Evolutionary conservation across 768 basidiomycete species (phyloP).

Genomic region (Fomitopsis pulvina): DNA sequence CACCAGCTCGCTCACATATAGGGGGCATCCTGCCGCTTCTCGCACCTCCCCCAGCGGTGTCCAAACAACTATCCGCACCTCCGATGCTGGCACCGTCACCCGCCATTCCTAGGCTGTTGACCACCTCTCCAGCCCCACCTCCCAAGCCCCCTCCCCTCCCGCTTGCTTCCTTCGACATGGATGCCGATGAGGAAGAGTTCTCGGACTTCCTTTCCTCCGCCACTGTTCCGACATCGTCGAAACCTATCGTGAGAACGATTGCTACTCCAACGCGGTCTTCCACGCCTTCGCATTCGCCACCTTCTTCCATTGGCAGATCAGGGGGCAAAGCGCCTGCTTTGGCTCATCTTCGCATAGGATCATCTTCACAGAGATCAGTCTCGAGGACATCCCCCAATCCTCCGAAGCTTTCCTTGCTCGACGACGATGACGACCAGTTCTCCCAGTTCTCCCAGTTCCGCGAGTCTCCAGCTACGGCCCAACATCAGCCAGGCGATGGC

Average conservation of each 20-base stretch:
- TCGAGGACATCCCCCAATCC: not conserved
- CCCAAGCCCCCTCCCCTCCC: slow-evolving; percentile 1
- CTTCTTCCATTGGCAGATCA: not conserved
- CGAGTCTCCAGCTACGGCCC: slow-evolving; percentile 20
- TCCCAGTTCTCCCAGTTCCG: slow-evolving; percentile 51
- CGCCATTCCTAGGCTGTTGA: not conserved
- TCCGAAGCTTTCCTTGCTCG: not conserved
- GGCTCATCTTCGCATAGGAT: not conserved
- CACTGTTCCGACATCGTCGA: slow-evolving; percentile 2
- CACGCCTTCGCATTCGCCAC: slow-evolving; percentile 16
- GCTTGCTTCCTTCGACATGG: slow-evolving; percentile 6
- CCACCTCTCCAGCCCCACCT: not conserved
- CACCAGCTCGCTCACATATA: not conserved
- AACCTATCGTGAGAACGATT: not conserved
- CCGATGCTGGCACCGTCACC: not conserved
- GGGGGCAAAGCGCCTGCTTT: not conserved
- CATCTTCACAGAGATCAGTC: not conserved
- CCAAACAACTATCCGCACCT: not conserved
- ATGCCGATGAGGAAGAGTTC: slow-evolving; percentile 20
- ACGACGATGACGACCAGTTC: slow-evolving; percentile 34
- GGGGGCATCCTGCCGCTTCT: not conserved
- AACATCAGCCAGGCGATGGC: not conserved
- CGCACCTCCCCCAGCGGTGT: slow-evolving; percentile 4
- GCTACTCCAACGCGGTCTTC: slow-evolving; percentile 1
- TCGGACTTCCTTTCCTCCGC: slow-evolving; percentile 22